Conservation (phyloP, 345 rosid genomes). For the Ceriops decandra region DNA sequence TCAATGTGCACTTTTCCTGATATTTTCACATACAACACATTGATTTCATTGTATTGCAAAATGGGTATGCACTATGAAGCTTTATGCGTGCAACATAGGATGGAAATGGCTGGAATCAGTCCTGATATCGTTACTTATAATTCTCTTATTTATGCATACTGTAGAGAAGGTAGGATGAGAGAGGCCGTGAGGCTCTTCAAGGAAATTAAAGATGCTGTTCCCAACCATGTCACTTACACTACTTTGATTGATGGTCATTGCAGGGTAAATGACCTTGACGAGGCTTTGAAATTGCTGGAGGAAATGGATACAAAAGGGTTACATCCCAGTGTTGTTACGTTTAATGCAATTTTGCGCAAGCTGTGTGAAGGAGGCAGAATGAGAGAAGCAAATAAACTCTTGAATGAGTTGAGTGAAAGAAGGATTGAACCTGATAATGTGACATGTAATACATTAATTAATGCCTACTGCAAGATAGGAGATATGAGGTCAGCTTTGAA, state of each 20-base stretch:
- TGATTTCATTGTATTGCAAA: slow-evolving; percentile 74
- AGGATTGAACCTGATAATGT: slow-evolving; percentile 73
- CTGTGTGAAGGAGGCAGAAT: slow-evolving; percentile 79
- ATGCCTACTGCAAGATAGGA: slow-evolving; percentile 81
- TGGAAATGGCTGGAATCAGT: slow-evolving; percentile 58
- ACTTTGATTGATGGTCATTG: slow-evolving; percentile 90
- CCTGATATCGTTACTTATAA: slow-evolving; percentile 83
- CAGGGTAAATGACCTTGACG: slow-evolving; percentile 63
- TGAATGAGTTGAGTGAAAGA: slow-evolving; percentile 76
- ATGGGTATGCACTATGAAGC: slow-evolving; percentile 95
- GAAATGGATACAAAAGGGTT: slow-evolving; percentile 72
- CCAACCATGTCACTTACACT: slow-evolving; percentile 73
- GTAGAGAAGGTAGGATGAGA: slow-evolving; percentile 94
- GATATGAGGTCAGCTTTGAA: slow-evolving; percentile 79
- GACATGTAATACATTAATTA: slow-evolving; percentile 85
- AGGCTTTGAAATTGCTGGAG: slow-evolving; percentile 66
- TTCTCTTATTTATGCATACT: slow-evolving; percentile 65
- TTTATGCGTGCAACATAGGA: slow-evolving; percentile 73
- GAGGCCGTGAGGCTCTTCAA: slow-evolving; percentile 71
- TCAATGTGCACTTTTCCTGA: slow-evolving; percentile 55
- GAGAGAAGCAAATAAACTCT: slow-evolving; percentile 67
- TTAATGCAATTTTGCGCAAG: slow-evolving; percentile 72
- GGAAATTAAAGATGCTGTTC: slow-evolving; percentile 56
- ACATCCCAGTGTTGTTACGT: slow-evolving; percentile 66
- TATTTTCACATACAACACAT: slow-evolving; percentile 64